These are phyloP conservation scores for Aspergillus novoparasiticus DNA, from an alignment of 2,329 filamentous ascomycete species.

Conservation along the genomic window DNA sequence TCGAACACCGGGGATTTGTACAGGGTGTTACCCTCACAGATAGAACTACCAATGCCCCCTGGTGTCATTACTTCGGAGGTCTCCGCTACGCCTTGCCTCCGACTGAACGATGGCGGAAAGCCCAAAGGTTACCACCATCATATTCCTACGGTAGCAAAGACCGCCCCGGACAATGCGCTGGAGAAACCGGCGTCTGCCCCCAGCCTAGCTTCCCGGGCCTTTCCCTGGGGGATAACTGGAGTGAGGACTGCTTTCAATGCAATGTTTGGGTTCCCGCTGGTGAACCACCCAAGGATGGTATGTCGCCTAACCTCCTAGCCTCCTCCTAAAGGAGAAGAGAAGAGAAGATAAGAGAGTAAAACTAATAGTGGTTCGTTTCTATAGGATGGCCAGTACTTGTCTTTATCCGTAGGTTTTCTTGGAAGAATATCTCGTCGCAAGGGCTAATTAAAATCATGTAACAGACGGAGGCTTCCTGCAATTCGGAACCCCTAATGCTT, in stretches of 20 bases:
- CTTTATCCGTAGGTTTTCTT: conserved; percentile 53
- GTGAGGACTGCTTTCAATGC: conserved; percentile 59
- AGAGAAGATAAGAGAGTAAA: neutral
- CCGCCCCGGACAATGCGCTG: conserved; percentile 50
- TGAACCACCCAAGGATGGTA: conserved; percentile 41
- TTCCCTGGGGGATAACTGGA: conserved; percentile 36
- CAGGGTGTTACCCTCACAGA: conserved; percentile 51
- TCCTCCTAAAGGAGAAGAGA: neutral
- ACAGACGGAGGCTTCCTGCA: conserved; percentile 60
- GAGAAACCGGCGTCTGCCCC: conserved; percentile 49
- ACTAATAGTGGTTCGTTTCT: neutral
- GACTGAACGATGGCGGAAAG: conserved; percentile 52
- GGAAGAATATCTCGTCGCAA: neutral
- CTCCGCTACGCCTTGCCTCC: conserved; percentile 59
- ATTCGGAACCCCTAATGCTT: conserved; percentile 55
- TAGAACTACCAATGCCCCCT: conserved; percentile 29
- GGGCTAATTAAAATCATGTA: neutral
- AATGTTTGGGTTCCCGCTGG: conserved; percentile 59
- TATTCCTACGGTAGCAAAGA: conserved; percentile 55
- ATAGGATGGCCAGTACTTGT: conserved; percentile 61
- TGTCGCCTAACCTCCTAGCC: conserved; percentile 1
- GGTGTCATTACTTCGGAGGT: conserved; percentile 58
- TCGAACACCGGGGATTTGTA: conserved; percentile 49
- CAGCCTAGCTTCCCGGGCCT: conserved; percentile 46
- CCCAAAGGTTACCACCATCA: conserved; percentile 49